Percentiles rank a stretch among this genome's conserved stretches.
Evolutionary conservation across 2,329 filamentous ascomycete genomes (phyloP).

Genomic region (Xylariales sp.): DNA sequence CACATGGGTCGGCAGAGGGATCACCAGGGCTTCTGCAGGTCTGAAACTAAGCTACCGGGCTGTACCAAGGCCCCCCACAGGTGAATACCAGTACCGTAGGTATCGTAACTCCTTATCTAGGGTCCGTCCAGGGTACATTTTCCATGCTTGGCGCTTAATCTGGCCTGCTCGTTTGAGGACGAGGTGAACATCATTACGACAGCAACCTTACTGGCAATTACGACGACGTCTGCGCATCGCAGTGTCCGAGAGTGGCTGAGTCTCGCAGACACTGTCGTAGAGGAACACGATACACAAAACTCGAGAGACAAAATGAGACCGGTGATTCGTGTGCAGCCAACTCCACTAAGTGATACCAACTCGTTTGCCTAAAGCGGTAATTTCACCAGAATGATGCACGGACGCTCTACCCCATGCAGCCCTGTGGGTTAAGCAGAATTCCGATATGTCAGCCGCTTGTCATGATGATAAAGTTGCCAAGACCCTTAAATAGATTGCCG

Average conservation of each 20-base stretch:
- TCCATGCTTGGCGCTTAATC: conserved; percentile 27
- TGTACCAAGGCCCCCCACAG: too few species aligned
- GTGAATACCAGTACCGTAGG: too few species aligned
- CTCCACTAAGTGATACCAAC: conserved; percentile 19
- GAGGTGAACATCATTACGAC: conserved; percentile 30
- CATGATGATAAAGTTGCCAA: conserved; percentile 35
- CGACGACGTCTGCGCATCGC: conserved; percentile 20
- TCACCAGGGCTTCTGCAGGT: too few species aligned
- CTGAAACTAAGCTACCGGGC: too few species aligned
- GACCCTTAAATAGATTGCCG: conserved; percentile 31
- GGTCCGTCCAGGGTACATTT: too few species aligned
- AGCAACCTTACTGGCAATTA: conserved; percentile 18
- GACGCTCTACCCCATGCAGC: conserved; percentile 32
- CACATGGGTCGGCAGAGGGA: too few species aligned
- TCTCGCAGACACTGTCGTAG: not conserved
- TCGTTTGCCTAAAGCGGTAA: conserved; percentile 36
- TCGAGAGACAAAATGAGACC: not conserved
- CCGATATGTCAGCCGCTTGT: conserved; percentile 36
- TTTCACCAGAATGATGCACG: conserved; percentile 14
- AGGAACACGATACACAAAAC: not conserved
- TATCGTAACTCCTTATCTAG: too few species aligned
- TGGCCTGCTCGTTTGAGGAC: conserved; percentile 13
- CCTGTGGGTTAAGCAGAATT: conserved; percentile 19
- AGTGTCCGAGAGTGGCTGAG: conserved; percentile 22
- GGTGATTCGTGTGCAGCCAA: not conserved